These are phyloP conservation scores for Microascus cirrosus DNA, from an alignment of 2,329 filamentous ascomycete species.

Conservation along the genomic window DNA sequence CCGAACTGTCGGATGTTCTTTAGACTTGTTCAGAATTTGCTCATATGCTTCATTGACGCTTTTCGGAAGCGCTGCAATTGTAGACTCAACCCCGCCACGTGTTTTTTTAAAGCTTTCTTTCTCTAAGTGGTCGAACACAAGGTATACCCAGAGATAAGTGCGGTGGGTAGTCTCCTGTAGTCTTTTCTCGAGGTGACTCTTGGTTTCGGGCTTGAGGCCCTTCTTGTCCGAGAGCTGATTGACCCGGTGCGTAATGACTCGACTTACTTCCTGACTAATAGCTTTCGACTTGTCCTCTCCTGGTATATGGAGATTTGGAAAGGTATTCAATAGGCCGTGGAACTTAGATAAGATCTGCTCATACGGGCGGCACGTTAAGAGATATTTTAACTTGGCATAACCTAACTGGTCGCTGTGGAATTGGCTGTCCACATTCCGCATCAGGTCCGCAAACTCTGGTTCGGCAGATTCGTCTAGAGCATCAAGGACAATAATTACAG, in stretches of 20 bases:
- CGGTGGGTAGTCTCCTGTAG: constrained; percentile 13
- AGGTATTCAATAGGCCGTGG: constrained; percentile 3
- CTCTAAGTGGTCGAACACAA: constrained; percentile 20
- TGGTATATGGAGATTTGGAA: too few relatives aligned
- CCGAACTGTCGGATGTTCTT: constrained; percentile 3
- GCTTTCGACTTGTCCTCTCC: too few relatives aligned
- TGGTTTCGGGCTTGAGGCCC: constrained; percentile 8
- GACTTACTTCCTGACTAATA: too few relatives aligned
- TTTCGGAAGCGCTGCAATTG: constrained; percentile 13
- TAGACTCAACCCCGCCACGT: constrained; percentile 7
- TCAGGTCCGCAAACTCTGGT: constrained; percentile 11
- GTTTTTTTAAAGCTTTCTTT: constrained; percentile 11
- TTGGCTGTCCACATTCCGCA: constrained; percentile 3
- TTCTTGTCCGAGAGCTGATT: constrained; percentile 6
- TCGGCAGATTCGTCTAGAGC: constrained; percentile 25
- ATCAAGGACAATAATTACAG: constrained; percentile 23
- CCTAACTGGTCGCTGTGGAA: not conserved
- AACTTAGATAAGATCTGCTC: constrained; percentile 16
- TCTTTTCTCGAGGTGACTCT: constrained; percentile 9
- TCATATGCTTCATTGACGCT: constrained; percentile 18
- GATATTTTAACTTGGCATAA: constrained; percentile 15
- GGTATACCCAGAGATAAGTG: constrained; percentile 25
- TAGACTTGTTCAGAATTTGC: constrained; percentile 14
- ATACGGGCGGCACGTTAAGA: constrained; percentile 24
- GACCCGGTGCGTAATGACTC: too few relatives aligned